Conservation (phyloP, 352 stramenopile genomes). For the Phytopythium vexans region DNA sequence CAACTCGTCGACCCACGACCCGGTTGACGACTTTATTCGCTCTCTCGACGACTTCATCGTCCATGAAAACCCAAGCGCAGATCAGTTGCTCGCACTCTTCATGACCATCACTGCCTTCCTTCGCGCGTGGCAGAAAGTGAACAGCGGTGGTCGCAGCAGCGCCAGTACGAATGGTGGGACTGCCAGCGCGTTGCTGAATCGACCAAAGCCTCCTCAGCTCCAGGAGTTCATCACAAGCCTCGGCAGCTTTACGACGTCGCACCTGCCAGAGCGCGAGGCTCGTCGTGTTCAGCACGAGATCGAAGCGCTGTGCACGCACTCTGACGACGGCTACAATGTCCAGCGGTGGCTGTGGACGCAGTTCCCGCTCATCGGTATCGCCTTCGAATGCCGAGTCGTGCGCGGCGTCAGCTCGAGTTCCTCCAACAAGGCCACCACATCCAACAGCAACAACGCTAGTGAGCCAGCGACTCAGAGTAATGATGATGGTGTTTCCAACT, state of each 20-base stretch:
- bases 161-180: slow-evolving; percentile 15
- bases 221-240: slow-evolving; percentile 73
- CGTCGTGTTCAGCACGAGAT: slow-evolving; percentile 58
- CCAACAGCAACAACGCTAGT: not conserved
- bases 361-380: slow-evolving; percentile 77
- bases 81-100: slow-evolving; percentile 65
- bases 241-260: slow-evolving; percentile 44
- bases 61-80: slow-evolving; percentile 53
- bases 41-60: slow-evolving; percentile 75
- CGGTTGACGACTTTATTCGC: slow-evolving; percentile 76
- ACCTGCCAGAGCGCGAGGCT: slow-evolving; percentile 48
- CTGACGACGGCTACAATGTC: slow-evolving; percentile 73
- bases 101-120: slow-evolving; percentile 82
- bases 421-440: slow-evolving; percentile 3
- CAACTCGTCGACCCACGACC: slow-evolving; percentile 66
- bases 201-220: slow-evolving; percentile 59
- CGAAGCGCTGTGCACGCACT: slow-evolving; percentile 56
- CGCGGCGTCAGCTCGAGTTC: slow-evolving; percentile 14
- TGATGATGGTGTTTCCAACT: no score
- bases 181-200: slow-evolving; percentile 27
- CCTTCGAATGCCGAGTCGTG: slow-evolving; percentile 71
- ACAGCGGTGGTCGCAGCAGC: slow-evolving; percentile 21
- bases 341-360: slow-evolving; percentile 83
- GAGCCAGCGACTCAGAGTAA: not conserved
- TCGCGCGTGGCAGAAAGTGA: slow-evolving; percentile 58